Base-by-base conservation (phyloP, 148 eudicot species). In the Dianthus caryophyllus region DNA sequence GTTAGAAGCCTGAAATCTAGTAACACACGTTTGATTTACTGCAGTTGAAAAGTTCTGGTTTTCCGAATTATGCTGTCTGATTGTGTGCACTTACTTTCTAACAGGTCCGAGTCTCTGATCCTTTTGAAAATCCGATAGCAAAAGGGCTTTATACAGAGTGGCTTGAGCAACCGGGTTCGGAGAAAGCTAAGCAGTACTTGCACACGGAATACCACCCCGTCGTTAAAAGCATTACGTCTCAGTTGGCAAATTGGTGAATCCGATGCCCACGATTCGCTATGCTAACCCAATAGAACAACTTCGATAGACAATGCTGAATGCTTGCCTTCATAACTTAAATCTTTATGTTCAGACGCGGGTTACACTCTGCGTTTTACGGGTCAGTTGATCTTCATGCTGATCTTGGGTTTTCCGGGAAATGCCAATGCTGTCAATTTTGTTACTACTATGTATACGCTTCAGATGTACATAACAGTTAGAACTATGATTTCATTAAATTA, bases 121-220 rank as follows among this genome's bases (percentile, higher is more conserved):
- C 98, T 61, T 94, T 86, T 48, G 61, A 82, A 55, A 94, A 90
- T 57, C 90, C 92, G 10, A 75, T 88, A 18, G 84, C 81, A 4
- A 88, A 79, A 73, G 83, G 81, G 52, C 58, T 94, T 51, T 94
- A 88, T 50, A 73, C 77, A 13, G 92, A 88, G 64, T 94, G 98
- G 97, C 92, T 94, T 64, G 88, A 74, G 24, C 73, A 82, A 49
- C 92, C 98, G 55, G 97, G 98, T 56, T 90, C 96, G 14, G 97
- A 88, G 64, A 83, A 82, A 54, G 96, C 98, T 22, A 94, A 88
- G 83, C 74, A 29, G 72, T 82, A 77, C 72, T 38, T 90, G 77
- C 97, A 88, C 81, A 94, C 98, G 17, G 79, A 77, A 78, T 94
- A 94, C 77, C 98, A 94, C 59, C 92, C 97, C 1, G 76, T 94